Percentiles rank a stretch among this genome's conserved stretches.
Conservation (phyloP, 805 yeast genomes). For the Pichia californica region DNA sequence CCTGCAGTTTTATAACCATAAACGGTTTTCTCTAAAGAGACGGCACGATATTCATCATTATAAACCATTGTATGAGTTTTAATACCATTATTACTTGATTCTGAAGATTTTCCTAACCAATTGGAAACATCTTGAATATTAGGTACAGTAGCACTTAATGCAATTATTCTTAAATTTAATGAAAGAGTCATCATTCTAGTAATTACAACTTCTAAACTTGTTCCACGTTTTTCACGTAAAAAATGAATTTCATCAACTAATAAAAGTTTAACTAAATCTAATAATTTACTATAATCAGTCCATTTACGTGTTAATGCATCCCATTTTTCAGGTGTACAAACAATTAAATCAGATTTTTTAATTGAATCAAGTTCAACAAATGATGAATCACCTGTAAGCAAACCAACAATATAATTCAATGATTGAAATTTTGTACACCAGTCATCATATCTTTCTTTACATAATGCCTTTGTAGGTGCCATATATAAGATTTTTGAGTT, state of each 20-base stretch:
- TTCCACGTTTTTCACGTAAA: constrained; percentile 94
- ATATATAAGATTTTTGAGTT: constrained; percentile 87
- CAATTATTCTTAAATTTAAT: constrained; percentile 82
- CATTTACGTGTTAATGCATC: constrained; percentile 94
- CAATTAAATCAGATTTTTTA: constrained; percentile 79
- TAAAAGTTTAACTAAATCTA: constrained; percentile 72
- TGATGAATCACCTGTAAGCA: constrained; percentile 93
- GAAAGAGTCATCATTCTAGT: constrained; percentile 92
- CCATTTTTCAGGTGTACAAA: constrained; percentile 90
- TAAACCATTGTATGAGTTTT: constrained; percentile 80
- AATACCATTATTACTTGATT: constrained; percentile 56
- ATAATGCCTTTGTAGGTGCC: constrained; percentile 88
- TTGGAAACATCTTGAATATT: constrained; percentile 91
- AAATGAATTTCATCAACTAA: constrained; percentile 95
- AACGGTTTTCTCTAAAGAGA: constrained; percentile 75
- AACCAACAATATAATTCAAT: constrained; percentile 82
- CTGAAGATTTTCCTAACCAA: constrained; percentile 47
- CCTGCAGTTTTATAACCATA: constrained; percentile 33
- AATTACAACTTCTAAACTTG: constrained; percentile 89
- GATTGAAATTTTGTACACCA: constrained; percentile 68
- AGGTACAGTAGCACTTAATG: constrained; percentile 89
- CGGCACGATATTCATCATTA: constrained; percentile 87
- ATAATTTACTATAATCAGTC: constrained; percentile 76
- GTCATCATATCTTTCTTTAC: constrained; percentile 93
- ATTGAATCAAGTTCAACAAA: constrained; percentile 69